Evolutionary conservation across 2,329 filamentous ascomycete species (phyloP), one percentile per base, ranked within the genome.

Genomic region (Trichoderma aggressivum): DNA sequence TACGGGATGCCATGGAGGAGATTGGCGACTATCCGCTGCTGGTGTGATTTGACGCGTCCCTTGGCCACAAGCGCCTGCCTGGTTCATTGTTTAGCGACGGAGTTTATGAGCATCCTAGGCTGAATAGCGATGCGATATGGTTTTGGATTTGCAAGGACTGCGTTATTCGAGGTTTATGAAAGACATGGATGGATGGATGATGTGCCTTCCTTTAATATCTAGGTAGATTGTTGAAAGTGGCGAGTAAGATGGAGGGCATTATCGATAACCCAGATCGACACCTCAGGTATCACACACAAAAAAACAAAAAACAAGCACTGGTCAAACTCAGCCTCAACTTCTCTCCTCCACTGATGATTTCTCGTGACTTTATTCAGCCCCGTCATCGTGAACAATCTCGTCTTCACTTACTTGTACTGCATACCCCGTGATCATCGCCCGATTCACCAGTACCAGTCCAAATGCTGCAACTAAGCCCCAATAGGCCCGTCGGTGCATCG

Each of bases 1-100:
- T 56, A 43, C 47, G 55, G 26, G 65, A 69, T 21, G 65, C 65
- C 7, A 69, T 69, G 65, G 65, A 7, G 21, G 56, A 69, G 8
- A 21, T 61, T 53, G 56, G 56, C 28, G 65, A 69, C 11, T 60
- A 53, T 34, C 53, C 55, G 14, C 56, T 69, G n/a, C 10, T 69
- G 36, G 65, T 69, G 30, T 69, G 65, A 69, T 30, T 30, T 21
- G 56, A 11, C 32, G 28, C 39, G n/a, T n/a, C 30, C 14, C 28
- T 6, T 21, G 28, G 18, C 11, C 10, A 24, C 47, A 12, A 0
- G 21, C 14, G 47, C 47, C 47, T 24, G 47, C 47, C 47, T 53
- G 5, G n/a, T 53, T 24, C 10, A 24, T 24, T 53, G 11, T 21
- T 53, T 53, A 53, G 47, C 47, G 47, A 53, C 47, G 47, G 47